Evolutionary conservation across 345 rosid species (phyloP), one percentile per base, ranked within the genome.

Genomic region (Sisymbrium irio): DNA sequence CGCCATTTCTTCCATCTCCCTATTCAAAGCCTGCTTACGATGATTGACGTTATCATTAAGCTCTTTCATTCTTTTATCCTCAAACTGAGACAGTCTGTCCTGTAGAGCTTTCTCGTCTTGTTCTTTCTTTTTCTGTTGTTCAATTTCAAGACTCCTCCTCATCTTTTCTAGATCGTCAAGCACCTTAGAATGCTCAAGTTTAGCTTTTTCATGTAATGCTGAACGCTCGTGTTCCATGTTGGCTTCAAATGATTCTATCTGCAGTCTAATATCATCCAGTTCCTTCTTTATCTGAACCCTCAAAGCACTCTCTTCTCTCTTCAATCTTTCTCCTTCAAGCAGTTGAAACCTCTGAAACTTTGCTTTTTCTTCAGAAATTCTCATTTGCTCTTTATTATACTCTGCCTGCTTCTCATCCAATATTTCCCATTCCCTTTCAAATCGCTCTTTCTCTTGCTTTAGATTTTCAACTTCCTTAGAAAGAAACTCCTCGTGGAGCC

Each of bases 401-500:
- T 82, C 87, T 49, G 68, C 81, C 62, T 84, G 88, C 77, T 86
- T 90, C 77, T 85, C 92, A 83, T 90, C 92, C 83, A 93, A 78
- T 73, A 75, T 84, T 69, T 86, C 90, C 90, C 93, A 87, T 55
- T 91, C 97, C 76, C 83, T 85, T 85, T 89, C 88, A 82, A 91
- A 90, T 41, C 72, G 89, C 75, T 85, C 85, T 72, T 81, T 86
- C 67, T 93, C 94, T 76, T 73, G 83, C 69, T 86, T 85, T 76
- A 93, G 81, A 71, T 88, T 90, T 36, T 88, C 87, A 57, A 56
- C 77, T 77, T 87, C 91, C 80, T 81, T 88, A 67, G 85, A 67
- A 79, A 93, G 91, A 67, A 74, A 81, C 81, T 93, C 92, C 76
- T 83, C 84, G 69, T 82, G 85, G 67, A 19, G 60, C 73, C 87